Percentiles rank a stretch among this genome's conserved stretches.
phyloP scores from a whole-genome alignment of 2,329 filamentous ascomycete genomes.

The Cytospora piceicola region DNA sequence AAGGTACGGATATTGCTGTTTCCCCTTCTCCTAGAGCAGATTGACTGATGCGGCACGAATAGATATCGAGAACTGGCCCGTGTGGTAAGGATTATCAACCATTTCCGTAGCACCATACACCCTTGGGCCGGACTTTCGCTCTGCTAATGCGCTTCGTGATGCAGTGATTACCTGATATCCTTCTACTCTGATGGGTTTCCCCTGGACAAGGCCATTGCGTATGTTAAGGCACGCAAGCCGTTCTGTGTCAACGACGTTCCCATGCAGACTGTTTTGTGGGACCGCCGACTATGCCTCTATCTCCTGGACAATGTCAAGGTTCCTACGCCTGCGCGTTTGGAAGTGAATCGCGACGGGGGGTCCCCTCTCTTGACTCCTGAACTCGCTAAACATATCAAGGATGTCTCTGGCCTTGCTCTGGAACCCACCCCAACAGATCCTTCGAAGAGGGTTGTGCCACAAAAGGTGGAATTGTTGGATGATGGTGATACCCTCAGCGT shows the following conservation, averaged over 20 bases:
- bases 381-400: constrained; percentile 77
- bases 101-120: too few relatives aligned
- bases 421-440: constrained; percentile 70
- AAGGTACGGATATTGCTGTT: constrained; percentile 56
- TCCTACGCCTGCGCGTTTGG: constrained; percentile 83
- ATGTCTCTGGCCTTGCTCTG: constrained; percentile 77
- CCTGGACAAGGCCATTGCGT: constrained; percentile 94
- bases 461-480: constrained; percentile 82
- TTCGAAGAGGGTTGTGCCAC: constrained; percentile 59
- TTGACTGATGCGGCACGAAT: constrained; percentile 30
- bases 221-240: constrained; percentile 88
- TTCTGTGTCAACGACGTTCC: constrained; percentile 97
- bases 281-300: constrained; percentile 84
- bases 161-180: constrained; percentile 87
- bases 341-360: constrained; percentile 92
- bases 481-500: constrained; percentile 87
- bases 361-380: constrained; percentile 78
- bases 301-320: constrained; percentile 90
- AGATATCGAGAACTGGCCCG: constrained; percentile 93
- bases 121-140: constrained; percentile 1
- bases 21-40: not conserved
- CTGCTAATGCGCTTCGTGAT: constrained; percentile 32
- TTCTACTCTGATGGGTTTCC: constrained; percentile 99
- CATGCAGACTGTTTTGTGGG: constrained; percentile 98
- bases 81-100: constrained; percentile 62